These are phyloP conservation scores for Xylaria sp. DNA, from an alignment of 2,329 filamentous ascomycete genomes.

Conservation along the genomic window DNA sequence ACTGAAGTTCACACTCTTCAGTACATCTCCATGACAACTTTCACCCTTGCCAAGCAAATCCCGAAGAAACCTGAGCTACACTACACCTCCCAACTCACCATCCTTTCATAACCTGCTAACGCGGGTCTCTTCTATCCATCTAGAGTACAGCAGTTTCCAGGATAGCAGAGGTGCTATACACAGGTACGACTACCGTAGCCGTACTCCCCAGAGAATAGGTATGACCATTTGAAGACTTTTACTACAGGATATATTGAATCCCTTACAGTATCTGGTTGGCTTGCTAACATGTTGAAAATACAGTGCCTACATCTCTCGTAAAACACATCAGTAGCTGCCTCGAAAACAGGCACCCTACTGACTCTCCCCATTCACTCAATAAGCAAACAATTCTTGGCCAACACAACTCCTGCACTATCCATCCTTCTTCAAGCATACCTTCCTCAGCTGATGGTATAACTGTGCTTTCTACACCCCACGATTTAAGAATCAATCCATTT, in stretches of 20 bases:
- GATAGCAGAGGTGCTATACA: neutral
- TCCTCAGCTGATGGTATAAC: neutral
- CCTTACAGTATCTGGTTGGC: neutral
- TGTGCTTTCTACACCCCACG: neutral
- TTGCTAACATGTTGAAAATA: constrained; percentile 3
- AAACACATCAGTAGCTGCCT: neutral
- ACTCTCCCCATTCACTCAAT: neutral
- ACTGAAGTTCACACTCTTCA: neutral
- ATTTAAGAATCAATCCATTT: neutral
- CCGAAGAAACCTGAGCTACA: neutral
- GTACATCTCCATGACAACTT: neutral
- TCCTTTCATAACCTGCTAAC: constrained; percentile 16
- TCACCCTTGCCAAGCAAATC: neutral
- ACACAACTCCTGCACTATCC: neutral
- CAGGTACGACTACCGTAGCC: neutral
- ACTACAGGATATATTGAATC: neutral
- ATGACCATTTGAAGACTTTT: neutral
- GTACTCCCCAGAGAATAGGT: constrained; percentile 10
- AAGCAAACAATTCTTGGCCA: constrained; percentile 3
- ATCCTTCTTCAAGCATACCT: neutral
- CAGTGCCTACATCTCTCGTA: constrained; percentile 21
- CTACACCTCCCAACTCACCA: neutral
- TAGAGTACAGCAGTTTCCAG: constrained; percentile 11
- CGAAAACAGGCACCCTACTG: neutral
- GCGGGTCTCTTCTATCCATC: neutral